Base-by-base conservation (phyloP, 169 alveolate genomes). In the Cryptosporidium sp. region DNA sequence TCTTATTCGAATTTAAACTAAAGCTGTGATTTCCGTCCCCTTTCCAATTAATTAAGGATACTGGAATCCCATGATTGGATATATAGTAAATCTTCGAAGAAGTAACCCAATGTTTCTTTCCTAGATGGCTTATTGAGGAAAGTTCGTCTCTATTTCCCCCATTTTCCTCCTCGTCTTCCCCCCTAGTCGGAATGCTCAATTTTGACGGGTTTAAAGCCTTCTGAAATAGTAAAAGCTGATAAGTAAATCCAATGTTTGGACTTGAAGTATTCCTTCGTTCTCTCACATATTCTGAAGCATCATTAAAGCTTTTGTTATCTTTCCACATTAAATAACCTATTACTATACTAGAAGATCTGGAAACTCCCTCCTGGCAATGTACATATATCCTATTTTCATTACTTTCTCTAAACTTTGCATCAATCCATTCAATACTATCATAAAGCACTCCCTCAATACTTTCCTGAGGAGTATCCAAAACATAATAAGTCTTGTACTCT, bases 301-400 rank as follows among this genome's bases (percentile, higher is more conserved):
- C 93, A n/a, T 41, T 69, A 84, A 75, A 93, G 0, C 74, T 37
- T 61, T 74, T 31, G 16, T 84, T 68, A 8, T 91, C 10, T 48
- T 85, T 85, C 70, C 80, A 91, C 95, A 93, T 93, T 58, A 93
- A 68, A 80, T 86, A 93, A 23, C 93, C 93, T 21, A 91, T 91
- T 31, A 93, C 71, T n/a, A 93, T 84, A 35, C 91, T 91, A 9
- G 93, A 69, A 18, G 93, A 87, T 21, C 95, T 61, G 33, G 93
- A 86, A 55, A 93, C 89, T 31, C 95, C 95, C 39, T 85, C 91
- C 6, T 70, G 85, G 58, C 95, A 93, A 58, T 93, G 95, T 31
- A 93, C 91, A 29, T 74, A 84, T 33, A 93, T 73, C 61, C 85
- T 73, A 50, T 84, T 86, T 23, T 48, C 50, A 35, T 80, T 71